Percentiles rank a stretch among this genome's conserved stretches.
These are phyloP conservation scores for Gigaspora rosea DNA, from an alignment of 192 early-diverging fungal species.

Conservation along the genomic window DNA sequence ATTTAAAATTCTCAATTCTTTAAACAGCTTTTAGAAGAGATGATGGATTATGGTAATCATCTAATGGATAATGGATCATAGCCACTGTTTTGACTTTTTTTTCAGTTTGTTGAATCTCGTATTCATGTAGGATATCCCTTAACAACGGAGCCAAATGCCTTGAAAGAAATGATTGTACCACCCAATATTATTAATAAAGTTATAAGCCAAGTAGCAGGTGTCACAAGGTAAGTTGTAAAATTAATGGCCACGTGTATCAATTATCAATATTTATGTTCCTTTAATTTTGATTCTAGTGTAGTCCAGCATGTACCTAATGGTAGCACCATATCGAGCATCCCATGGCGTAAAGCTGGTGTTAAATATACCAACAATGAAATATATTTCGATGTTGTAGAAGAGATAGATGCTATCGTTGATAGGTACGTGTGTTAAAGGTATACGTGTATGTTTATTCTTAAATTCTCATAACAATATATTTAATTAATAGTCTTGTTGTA, in stretches of 20 bases:
- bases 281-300: constrained; percentile 41
- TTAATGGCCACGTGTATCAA: not conserved
- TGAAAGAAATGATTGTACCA: constrained; percentile 84
- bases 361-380: constrained; percentile 92
- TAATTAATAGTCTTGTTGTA: constrained; percentile 14
- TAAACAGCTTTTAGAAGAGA: constrained; percentile 84
- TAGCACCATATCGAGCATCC: constrained; percentile 64
- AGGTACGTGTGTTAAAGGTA: constrained; percentile 40
- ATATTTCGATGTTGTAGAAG: constrained; percentile 91
- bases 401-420: constrained; percentile 83
- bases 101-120: not conserved
- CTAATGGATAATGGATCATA: not conserved
- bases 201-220: constrained; percentile 77
- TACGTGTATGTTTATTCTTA: not conserved
- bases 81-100: not conserved
- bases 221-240: constrained; percentile 23
- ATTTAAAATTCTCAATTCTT: not conserved
- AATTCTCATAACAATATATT: not conserved
- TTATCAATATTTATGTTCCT: not conserved
- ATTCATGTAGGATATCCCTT: constrained; percentile 59
- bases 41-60: constrained; percentile 78
- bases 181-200: constrained; percentile 85
- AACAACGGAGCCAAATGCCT: constrained; percentile 83
- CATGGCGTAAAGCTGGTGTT: constrained; percentile 87
- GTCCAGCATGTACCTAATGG: constrained; percentile 61